Base-by-base conservation (phyloP, 2,329 filamentous ascomycete species). In the Trichoderma sp. region DNA sequence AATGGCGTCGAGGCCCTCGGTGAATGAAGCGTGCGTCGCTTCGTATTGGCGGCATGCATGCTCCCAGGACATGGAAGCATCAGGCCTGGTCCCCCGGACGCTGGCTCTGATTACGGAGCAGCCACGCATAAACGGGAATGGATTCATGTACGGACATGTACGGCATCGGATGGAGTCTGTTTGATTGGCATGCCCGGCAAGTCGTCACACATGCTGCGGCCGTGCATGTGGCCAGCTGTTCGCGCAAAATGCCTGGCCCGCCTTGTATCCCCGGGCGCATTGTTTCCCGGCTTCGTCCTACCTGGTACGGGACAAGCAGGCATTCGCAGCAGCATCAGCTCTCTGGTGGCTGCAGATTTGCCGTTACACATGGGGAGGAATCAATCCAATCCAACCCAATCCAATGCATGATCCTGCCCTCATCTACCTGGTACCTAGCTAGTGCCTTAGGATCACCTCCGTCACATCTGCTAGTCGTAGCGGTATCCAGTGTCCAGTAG, bases 201-300 rank as follows among this genome's bases (percentile, higher is more conserved):
- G 45, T 63, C 66, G 45, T 33, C 50, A 50, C 66, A 69, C 66
- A 69, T 69, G 69, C 68, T 71, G 68, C 69, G 69, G 24, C 69
- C 69, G 69, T 72, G 69, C 69, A 72, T 50, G 41, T 64, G 69
- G 69, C 69, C 69, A 72, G 69, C 69, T 72, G 69, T 72, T 72
- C 69, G 69, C 69, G 69, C 69, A 72, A 31, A 35, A 50, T 63
- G 45, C 35, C 67, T 71, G 59, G 50, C 53, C 67, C 67, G 67
- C 67, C 69, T 53, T 53, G 59, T 53, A 27, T 53, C 31, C 69
- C 69, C 56, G 69, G 68, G 38, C 69, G 59, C 69, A 64, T 63
- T 50, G 56, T n/a, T 50, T 71, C 53, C 45, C 59, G 65, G 50
- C 64, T 7, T 38, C 14, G 35, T 38, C 35, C 35, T 38, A 38